A percentile compares a stretch with the other conserved stretches of the same genome.
phyloP scores from a whole-genome alignment of 1,284 basidiomycete genomes.

The Leucoagaricus sp. region DNA sequence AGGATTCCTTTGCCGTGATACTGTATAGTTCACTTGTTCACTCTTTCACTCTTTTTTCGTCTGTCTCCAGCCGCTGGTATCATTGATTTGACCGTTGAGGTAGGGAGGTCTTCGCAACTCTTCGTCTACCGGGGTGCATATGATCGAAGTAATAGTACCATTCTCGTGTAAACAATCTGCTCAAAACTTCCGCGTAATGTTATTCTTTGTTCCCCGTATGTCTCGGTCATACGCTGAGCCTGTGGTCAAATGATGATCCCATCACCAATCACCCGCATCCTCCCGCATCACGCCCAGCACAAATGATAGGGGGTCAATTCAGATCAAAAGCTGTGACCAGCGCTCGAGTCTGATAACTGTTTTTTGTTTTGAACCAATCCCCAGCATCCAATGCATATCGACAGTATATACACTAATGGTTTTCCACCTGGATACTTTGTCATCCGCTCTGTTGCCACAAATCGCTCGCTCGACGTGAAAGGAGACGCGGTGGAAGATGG shows the following conservation, averaged over 20 bases:
- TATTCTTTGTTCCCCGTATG: not conserved
- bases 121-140: slow-evolving; percentile 3
- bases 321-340: not conserved
- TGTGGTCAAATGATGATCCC: no score
- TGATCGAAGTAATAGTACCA: slow-evolving; percentile 14
- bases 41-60: slow-evolving; percentile 2
- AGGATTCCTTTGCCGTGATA: slow-evolving; percentile 3
- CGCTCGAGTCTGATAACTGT: no score
- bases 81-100: not conserved
- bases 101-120: not conserved
- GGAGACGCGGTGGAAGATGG: slow-evolving; percentile 62
- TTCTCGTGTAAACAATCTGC: not conserved
- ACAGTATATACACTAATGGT: slow-evolving; percentile 41
- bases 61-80: not conserved
- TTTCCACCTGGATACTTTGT: slow-evolving; percentile 80
- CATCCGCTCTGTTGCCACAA: slow-evolving; percentile 60
- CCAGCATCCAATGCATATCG: no score
- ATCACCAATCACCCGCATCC: no score
- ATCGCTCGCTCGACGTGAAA: slow-evolving; percentile 64
- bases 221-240: not conserved
- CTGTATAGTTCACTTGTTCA: not conserved
- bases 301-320: no score
- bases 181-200: slow-evolving; percentile 5
- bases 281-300: no score
- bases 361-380: no score